Percentiles rank a stretch among this genome's conserved stretches.
phyloP scores from a whole-genome alignment of 495 filamentous ascomycete species.

The Neurospora sp. region DNA sequence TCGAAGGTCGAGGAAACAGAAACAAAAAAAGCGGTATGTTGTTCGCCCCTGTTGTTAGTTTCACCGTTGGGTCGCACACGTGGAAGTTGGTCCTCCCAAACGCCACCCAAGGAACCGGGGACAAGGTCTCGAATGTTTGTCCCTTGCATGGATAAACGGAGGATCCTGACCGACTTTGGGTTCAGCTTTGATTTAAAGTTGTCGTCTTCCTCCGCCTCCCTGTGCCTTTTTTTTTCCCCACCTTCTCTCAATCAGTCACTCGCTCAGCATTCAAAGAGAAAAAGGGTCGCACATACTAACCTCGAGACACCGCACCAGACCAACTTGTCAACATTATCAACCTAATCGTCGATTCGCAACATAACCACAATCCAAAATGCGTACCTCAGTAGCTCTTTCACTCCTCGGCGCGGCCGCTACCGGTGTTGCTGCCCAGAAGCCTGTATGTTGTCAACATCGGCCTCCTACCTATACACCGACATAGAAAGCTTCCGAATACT shows the following conservation, averaged over 20 bases:
- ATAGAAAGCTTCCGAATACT: conserved; percentile 2
- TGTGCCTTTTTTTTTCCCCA: background rate
- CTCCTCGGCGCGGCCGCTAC: background rate
- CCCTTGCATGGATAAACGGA: background rate
- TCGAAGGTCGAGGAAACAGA: background rate
- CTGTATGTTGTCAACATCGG: conserved; percentile 3
- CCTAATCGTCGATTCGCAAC: background rate
- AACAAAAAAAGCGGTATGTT: background rate
- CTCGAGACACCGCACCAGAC: background rate
- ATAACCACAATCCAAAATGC: conserved; percentile 1
- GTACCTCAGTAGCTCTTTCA: background rate
- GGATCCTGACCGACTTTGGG: background rate
- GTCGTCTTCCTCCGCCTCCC: background rate
- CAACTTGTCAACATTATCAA: background rate
- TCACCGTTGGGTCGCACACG: background rate
- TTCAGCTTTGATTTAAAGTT: background rate
- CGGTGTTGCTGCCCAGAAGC: background rate
- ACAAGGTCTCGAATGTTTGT: background rate
- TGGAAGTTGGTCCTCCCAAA: background rate
- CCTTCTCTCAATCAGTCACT: background rate
- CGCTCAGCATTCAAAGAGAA: background rate
- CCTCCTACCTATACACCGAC: background rate
- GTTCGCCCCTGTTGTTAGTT: background rate
- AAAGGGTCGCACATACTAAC: background rate
- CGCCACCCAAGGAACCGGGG: background rate